Base-by-base conservation (phyloP, 768 basidiomycete genomes). In the Coprinopsis cinerea region DNA sequence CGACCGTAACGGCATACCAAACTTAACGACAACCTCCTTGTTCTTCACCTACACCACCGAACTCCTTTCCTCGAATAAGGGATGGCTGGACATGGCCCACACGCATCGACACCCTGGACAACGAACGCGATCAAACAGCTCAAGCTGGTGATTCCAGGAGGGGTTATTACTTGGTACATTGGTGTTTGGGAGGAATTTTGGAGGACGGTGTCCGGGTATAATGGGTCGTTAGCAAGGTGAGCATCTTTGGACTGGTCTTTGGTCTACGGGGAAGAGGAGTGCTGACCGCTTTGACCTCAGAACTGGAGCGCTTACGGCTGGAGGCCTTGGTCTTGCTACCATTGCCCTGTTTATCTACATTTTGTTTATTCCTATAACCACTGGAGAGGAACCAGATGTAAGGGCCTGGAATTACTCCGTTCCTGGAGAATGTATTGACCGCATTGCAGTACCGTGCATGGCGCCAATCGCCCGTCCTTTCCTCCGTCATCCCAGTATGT, bases 141-240 rank as follows among this genome's bases (percentile, higher is more conserved):
- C 60, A 86, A 88, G 61, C 81, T 88, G 48, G 78, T 88, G 40
- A 58, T 88, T 10, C 86, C 88, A n/a, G 87, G 88, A 10, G 81
- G 71, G 1, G 59, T 66, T 34, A 55, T 82, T 58, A 86, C 85
- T 2, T 82, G 81, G 61, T 77, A 78, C 59, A 68, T 88, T 25
- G 72, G 75, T 26, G 82, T 82, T 10, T 62, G 79, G 28, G 64
- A 71, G 35, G 65, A 78, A 57, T 71, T 86, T 54, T 70, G 71
- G 64, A 57, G 57, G 32, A 59, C 83, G 20, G 59, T 70, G 3
- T 61, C 70, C 15, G 59, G 65, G 20, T 61, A 60, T 48, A 63
- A 61, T 53, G 69, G 66, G 13, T 68, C 71, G 32, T 81, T 78
- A 79, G 77, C 73, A 28, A 70, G 75, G 86, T 82, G 57, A 55